Conservation (phyloP, 2,329 filamentous ascomycete species). For the Fusarium sp. region DNA sequence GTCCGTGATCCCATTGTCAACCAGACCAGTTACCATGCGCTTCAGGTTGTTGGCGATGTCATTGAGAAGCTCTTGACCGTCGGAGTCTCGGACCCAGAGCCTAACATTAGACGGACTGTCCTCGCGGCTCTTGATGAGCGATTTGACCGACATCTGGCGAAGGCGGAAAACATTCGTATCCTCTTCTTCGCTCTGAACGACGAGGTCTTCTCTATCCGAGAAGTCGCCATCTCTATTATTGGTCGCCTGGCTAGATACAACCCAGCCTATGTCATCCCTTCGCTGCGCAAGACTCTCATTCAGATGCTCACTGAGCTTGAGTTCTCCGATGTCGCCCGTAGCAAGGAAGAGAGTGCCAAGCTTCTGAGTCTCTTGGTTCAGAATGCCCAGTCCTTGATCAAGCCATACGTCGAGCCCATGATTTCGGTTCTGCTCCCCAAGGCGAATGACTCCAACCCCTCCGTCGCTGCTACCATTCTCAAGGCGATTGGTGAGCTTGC, state of each 20-base stretch:
- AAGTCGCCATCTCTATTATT: constrained; percentile 96
- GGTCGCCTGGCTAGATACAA: constrained; percentile 91
- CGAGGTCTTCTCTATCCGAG: constrained; percentile 89
- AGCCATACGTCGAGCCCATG: constrained; percentile 97
- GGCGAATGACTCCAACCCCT: constrained; percentile 83
- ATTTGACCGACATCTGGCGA: constrained; percentile 96
- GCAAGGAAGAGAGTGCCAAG: constrained; percentile 96
- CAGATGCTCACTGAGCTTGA: constrained; percentile 96
- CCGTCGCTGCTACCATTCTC: constrained; percentile 93
- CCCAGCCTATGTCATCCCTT: constrained; percentile 97
- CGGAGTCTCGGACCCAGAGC: constrained; percentile 90
- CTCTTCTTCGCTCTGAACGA: constrained; percentile 96
- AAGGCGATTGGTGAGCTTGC: constrained; percentile 95
- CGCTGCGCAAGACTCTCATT: constrained; percentile 91
- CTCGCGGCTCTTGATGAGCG: constrained; percentile 89
- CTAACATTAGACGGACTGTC: constrained; percentile 89
- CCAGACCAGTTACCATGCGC: constrained; percentile 95
- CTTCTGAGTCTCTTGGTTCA: constrained; percentile 92
- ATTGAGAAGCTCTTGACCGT: constrained; percentile 97
- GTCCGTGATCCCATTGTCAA: constrained; percentile 97
- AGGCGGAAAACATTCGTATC: constrained; percentile 96
- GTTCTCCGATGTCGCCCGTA: constrained; percentile 91
- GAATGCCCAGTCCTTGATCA: constrained; percentile 92
- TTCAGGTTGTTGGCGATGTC: constrained; percentile 97
- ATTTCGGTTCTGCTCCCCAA: constrained; percentile 94